Base-by-base conservation (phyloP, 768 basidiomycete genomes). In the Russula sp. region DNA sequence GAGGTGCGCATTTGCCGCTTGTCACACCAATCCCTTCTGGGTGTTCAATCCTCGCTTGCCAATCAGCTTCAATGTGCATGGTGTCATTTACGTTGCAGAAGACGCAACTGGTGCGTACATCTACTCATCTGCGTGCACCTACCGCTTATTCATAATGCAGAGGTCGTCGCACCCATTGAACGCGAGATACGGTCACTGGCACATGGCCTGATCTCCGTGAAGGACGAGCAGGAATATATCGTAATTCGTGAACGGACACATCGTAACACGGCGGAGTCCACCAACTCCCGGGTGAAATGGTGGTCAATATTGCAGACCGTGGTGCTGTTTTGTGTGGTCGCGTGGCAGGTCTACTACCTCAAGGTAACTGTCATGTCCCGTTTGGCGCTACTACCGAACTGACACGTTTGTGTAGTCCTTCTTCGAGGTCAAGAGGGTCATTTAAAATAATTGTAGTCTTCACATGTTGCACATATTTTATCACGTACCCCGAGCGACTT, bases 151-250 rank as follows among this genome's bases (percentile, higher is more conserved):
- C 7, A n/a, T 55, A n/a, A 46, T 71, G 67, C 72, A 82, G 91
- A 92, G 67, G 80, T 86, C 18, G 90, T 96, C 60, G 95, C 96
- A 10, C 97, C 97, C 7, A 92, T 99, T 54, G 97, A 99, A 73
- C 85, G 89, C 60, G 96, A 98, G 79, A 95, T 98, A 65, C 86
- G 97, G 25, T 76, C 82, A 35, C 76, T 99, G 32, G 85, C 91
- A 14, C 83, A 84, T 57, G 93, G 88, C 9, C 76, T 98, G 52
- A 82, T 88, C 59, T 77, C 90, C 10, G 94, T 99, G 66, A 98
- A 98, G 76, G 97, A 99, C 70, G 97, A 99, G 73, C 96, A 98
- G 72, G 97, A 98, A 74, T 99, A 99, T 75, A 94, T 99, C 65
- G 90, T 96, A 36, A 86, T 98, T 34, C 83, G 97, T 53, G 97